A percentile compares a stretch with the other conserved stretches of the same genome.
phyloP scores from a whole-genome alignment of 2,329 filamentous ascomycete genomes.

The Myriangium duriaei region DNA sequence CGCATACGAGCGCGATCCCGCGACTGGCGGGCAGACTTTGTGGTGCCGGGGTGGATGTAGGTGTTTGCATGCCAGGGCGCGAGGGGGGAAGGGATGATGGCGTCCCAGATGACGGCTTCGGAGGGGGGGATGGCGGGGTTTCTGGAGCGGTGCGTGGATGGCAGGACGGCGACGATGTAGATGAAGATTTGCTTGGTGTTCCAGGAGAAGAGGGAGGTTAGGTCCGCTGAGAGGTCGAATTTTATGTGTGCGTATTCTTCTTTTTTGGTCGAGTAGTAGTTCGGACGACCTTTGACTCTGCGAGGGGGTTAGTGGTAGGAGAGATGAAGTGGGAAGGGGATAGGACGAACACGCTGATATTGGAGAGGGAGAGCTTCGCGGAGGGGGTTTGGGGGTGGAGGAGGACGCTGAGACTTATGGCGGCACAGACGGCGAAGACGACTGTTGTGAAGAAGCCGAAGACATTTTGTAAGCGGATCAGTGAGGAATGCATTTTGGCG shows the following conservation, averaged over 20 bases:
- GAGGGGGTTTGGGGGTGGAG: slow-evolving; percentile 55
- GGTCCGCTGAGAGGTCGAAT: slow-evolving; percentile 68
- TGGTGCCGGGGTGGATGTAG: slow-evolving; percentile 44
- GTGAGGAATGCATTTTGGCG: slow-evolving; percentile 67
- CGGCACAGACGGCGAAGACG: slow-evolving; percentile 62
- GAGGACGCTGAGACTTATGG: slow-evolving; percentile 73
- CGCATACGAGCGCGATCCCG: slow-evolving; percentile 31
- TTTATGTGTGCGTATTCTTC: slow-evolving; percentile 93
- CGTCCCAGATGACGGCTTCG: slow-evolving; percentile 87
- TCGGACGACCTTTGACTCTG: slow-evolving; percentile 79
- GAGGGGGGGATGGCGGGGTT: slow-evolving; percentile 28
- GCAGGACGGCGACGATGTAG: slow-evolving; percentile 74
- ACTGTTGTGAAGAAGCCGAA: slow-evolving; percentile 98
- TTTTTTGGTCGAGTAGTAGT: slow-evolving; percentile 86
- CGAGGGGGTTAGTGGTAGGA: slow-evolving; percentile 3
- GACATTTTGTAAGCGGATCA: slow-evolving; percentile 77
- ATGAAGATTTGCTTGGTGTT: slow-evolving; percentile 98
- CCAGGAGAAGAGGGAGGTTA: slow-evolving; percentile 91
- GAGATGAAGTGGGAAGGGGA: slow-evolving; percentile 2
- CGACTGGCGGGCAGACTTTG: slow-evolving; percentile 15
- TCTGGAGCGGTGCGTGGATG: slow-evolving; percentile 24
- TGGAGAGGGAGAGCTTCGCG: slow-evolving; percentile 53
- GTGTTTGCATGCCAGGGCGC: slow-evolving; percentile 42
- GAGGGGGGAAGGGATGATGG: slow-evolving; percentile 68
- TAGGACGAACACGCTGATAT: slow-evolving; percentile 69